Evolutionary conservation across 352 stramenopile genomes (phyloP), one percentile per base, ranked within the genome.

Genomic region (Pythium periplocum): DNA sequence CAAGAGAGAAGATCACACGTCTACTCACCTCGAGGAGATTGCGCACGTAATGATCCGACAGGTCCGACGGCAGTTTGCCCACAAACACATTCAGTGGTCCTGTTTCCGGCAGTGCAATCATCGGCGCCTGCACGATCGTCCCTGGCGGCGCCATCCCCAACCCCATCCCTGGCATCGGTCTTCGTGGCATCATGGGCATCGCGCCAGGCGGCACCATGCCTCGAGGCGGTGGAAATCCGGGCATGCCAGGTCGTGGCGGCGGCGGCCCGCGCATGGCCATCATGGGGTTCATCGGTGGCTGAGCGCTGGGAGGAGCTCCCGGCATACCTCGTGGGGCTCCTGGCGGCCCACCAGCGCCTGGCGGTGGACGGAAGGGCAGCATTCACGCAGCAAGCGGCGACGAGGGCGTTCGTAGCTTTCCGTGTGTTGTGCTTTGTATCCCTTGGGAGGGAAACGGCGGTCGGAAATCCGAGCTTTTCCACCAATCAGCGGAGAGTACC

Each of bases 41-140:
- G 34, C 73, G 73, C 45, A 83, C 67, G 65, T 78, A 71, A 37
- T 62, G 71, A 54, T 83, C 73, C 51, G 78, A 70, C 9, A 83
- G 54, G 64, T 80, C 70, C 9, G 62, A 60, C 8, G 73, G 73
- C n/a, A 83, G 42, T 48, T 83, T 75, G 43, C 73, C 73, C 17
- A 83, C 68, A 62, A 83, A 83, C 43, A 80, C 61, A 36, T 62
- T 74, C 33, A 79, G 47, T 31, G 68, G 59, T 9, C 57, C 69
- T 3, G 62, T 62, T 11, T 75, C 69, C 2, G 33, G 31, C 8
- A 63, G 32, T 41, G 57, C 42, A n/a, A 55, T 48, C 41, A 55
- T 6, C 30, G 55, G 59, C 6, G 50, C 44, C 30, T 43, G 38
- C 6, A 56, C 51, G 33, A 48, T 47, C 10, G 48, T 62, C 51